Conservation (phyloP, 1,284 basidiomycete species). For the Anthracocystis panici-leucophaei region DNA sequence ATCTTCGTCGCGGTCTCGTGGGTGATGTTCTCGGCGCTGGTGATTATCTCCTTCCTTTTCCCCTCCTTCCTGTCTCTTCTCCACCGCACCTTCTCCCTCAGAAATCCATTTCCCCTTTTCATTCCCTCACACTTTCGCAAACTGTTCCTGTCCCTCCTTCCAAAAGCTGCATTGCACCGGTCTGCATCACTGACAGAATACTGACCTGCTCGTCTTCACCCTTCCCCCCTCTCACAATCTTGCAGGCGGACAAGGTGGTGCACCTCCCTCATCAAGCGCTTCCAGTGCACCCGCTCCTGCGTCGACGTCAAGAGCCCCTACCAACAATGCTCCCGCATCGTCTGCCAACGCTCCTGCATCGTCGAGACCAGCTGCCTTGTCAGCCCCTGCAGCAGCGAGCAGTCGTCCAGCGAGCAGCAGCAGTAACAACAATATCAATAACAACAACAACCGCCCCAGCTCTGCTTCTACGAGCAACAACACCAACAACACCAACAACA, state of each 20-base stretch:
- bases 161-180: neutral
- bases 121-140: neutral
- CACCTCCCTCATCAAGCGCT: conserved; percentile 20
- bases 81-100: neutral
- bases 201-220: conserved; percentile 7
- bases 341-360: conserved; percentile 23
- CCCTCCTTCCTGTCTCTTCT: neutral
- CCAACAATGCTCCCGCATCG: conserved; percentile 13
- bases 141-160: neutral
- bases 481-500: conserved; percentile 19
- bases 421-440: conserved; percentile 2
- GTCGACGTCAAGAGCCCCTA: conserved; percentile 7
- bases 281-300: conserved; percentile 19
- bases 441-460: neutral
- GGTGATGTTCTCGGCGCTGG: conserved; percentile 50
- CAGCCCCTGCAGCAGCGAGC: conserved; percentile 19
- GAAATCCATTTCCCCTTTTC: neutral
- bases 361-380: conserved; percentile 19
- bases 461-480: conserved; percentile 1
- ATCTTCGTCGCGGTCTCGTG: conserved; percentile 38
- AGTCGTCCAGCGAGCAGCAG: conserved; percentile 15
- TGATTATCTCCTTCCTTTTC: conserved; percentile 37
- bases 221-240: neutral
- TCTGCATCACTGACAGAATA: neutral
- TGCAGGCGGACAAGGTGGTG: conserved; percentile 21